Base-by-base conservation (phyloP, 345 rosid genomes). In the Hibiscus syriacus region DNA sequence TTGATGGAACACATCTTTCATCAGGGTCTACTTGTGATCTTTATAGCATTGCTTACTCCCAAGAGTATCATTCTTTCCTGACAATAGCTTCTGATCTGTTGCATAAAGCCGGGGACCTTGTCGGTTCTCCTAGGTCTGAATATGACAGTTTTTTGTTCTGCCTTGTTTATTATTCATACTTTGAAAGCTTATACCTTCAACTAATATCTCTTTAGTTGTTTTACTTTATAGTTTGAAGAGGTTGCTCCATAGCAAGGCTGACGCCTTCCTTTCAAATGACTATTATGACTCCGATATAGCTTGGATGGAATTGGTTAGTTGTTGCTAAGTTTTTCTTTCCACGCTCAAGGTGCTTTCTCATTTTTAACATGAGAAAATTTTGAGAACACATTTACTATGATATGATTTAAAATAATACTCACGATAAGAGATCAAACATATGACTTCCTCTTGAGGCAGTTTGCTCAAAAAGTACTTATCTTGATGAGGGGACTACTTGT, bases 281-380 rank as follows among this genome's bases (percentile, higher is more conserved):
- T 93, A 90, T 68, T 86, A 87, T 74, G 94, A 87, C 55, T 93
- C 98, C 0, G 98, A 88, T 78, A 82, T 93, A 63, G 94, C 97
- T 54, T 90, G 97, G 98, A 93, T 93, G 94, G 97, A 93, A 71
- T 76, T 93, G 97, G 98, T 93, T 71, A 79, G 90, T 71, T 27
- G 43, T 23, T 16, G 13, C 27, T 64, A 25, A 64, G 12, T 38
- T 29, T 27, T 67, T 57, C 52, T 52, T 36, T 49, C 25, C 52
- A 20, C 54, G 4, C 4, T 38, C 25, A 20, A 34, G 41, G n/a
- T 19, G 12, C 19, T 34, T 48, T 30, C 46, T 29, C 13, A 50
- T 66, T 4, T 30, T n/a, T 52, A 9, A 23, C n/a, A 62, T 61
- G 25, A 58, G 3, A 30, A 43, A 43, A 25, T 43, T 26, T 19